Conservation (phyloP, 2,329 filamentous ascomycete genomes). For the Diaporthe capsici region DNA sequence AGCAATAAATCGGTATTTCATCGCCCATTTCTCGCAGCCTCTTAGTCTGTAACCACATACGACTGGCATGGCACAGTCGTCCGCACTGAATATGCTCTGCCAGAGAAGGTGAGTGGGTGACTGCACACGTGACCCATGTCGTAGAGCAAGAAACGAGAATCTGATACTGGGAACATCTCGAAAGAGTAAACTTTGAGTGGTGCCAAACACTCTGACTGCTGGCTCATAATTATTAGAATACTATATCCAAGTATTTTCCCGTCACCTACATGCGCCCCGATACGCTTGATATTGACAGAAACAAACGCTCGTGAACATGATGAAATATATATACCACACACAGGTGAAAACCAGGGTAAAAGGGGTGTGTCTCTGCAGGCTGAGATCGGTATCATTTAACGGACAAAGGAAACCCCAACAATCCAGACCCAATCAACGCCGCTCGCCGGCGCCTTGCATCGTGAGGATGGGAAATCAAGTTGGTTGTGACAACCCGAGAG, state of each 20-base stretch:
- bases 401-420: slow-evolving; percentile 3
- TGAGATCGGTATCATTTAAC: slow-evolving; percentile 30
- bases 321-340: not conserved
- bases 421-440: slow-evolving; percentile 2
- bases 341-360: not conserved
- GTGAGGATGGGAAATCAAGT: not conserved
- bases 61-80: not conserved
- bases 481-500: not conserved
- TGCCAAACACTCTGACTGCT: not conserved
- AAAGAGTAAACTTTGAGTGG: not conserved
- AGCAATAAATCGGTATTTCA: not conserved
- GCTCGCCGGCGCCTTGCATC: slow-evolving; percentile 21
- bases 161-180: not conserved
- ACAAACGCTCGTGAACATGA: slow-evolving; percentile 17
- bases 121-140: not conserved
- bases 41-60: not conserved
- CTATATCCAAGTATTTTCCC: slow-evolving; percentile 5
- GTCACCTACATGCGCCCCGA: slow-evolving; percentile 3
- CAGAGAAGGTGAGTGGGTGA: not conserved
- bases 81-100: not conserved
- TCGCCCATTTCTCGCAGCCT: not conserved
- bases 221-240: slow-evolving; percentile 26
- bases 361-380: slow-evolving; percentile 1
- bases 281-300: slow-evolving; percentile 4
- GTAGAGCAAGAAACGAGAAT: not conserved